These are phyloP conservation scores for Candida germanica DNA, from an alignment of 805 yeast species.

Conservation along the genomic window DNA sequence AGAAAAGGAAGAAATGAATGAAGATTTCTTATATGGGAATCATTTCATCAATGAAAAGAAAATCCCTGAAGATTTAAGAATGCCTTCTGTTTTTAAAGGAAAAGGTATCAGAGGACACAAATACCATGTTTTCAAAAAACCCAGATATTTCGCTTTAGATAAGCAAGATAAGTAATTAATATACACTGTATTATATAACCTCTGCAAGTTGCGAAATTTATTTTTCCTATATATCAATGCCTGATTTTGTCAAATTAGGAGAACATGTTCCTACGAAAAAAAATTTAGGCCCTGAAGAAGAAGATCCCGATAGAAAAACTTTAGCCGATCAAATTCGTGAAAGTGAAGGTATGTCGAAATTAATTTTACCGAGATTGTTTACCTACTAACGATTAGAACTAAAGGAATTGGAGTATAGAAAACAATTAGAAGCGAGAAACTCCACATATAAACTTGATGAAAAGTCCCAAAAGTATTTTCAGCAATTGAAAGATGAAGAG, in stretches of 20 bases:
- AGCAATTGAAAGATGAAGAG: slow-evolving; percentile 20
- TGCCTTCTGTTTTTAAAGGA: slow-evolving; percentile 78
- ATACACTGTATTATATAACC: not conserved
- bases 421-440: slow-evolving; percentile 27
- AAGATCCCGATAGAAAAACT: slow-evolving; percentile 26
- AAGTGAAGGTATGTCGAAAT: slow-evolving; percentile 30
- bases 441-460: slow-evolving; percentile 41
- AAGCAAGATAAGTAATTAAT: slow-evolving; percentile 5
- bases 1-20: slow-evolving; percentile 30
- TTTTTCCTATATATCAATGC: too few species aligned
- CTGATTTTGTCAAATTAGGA: slow-evolving; percentile 11
- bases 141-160: slow-evolving; percentile 62
- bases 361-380: not conserved
- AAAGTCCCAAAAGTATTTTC: slow-evolving; percentile 35
- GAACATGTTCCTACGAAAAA: slow-evolving; percentile 1
- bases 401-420: slow-evolving; percentile 31
- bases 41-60: slow-evolving; percentile 52
- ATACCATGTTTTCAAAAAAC: slow-evolving; percentile 94
- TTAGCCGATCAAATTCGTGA: slow-evolving; percentile 42
- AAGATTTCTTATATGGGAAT: slow-evolving; percentile 50
- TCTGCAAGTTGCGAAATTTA: slow-evolving; percentile 1
- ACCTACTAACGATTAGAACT: slow-evolving; percentile 23
- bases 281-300: slow-evolving; percentile 1
- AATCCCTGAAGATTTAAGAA: slow-evolving; percentile 61
- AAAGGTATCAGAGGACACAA: slow-evolving; percentile 92